Evolutionary conservation across 2,329 filamentous ascomycete species (phyloP).

Genomic region (Cladorrhinum sp.): DNA sequence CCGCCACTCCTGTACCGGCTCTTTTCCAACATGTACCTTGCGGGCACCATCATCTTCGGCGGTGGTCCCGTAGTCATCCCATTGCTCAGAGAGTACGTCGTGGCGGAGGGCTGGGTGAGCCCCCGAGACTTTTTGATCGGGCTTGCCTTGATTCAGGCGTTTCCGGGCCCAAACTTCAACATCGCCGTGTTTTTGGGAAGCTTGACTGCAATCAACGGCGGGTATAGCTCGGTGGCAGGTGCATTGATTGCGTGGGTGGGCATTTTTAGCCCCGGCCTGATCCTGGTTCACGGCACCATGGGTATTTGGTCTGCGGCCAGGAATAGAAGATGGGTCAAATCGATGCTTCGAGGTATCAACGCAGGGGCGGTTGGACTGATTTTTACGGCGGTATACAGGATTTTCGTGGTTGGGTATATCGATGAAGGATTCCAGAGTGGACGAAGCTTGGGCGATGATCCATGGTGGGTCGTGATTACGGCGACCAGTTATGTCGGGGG

Average conservation of each 20-base stretch:
- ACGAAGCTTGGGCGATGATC: conserved; percentile 53
- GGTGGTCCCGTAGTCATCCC: conserved; percentile 65
- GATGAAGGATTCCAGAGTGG: conserved; percentile 47
- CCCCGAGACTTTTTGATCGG: conserved; percentile 70
- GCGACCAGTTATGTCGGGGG: conserved; percentile 45
- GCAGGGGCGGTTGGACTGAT: conserved; percentile 59
- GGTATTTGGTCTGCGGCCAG: conserved; percentile 55
- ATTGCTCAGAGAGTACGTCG: conserved; percentile 59
- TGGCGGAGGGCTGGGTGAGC: conserved; percentile 67
- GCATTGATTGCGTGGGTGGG: conserved; percentile 51
- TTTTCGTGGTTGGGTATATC: conserved; percentile 61
- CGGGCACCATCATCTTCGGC: conserved; percentile 66
- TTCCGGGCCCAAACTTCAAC: conserved; percentile 48
- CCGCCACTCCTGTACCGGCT: conserved; percentile 54
- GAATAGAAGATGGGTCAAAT: conserved; percentile 44
- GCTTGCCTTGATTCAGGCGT: conserved; percentile 67
- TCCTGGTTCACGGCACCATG: conserved; percentile 49
- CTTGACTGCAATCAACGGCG: conserved; percentile 43
- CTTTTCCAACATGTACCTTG: conserved; percentile 71
- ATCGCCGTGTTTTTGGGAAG: conserved; percentile 56
- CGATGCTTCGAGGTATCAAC: conserved; percentile 54
- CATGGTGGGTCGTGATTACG: conserved; percentile 64
- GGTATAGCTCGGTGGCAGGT: conserved; percentile 41
- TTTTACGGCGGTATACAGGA: conserved; percentile 61
- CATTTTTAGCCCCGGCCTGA: conserved; percentile 52